phyloP scores from a whole-genome alignment of 31 red algal species.

The Odonthalia washingtoniensis region DNA sequence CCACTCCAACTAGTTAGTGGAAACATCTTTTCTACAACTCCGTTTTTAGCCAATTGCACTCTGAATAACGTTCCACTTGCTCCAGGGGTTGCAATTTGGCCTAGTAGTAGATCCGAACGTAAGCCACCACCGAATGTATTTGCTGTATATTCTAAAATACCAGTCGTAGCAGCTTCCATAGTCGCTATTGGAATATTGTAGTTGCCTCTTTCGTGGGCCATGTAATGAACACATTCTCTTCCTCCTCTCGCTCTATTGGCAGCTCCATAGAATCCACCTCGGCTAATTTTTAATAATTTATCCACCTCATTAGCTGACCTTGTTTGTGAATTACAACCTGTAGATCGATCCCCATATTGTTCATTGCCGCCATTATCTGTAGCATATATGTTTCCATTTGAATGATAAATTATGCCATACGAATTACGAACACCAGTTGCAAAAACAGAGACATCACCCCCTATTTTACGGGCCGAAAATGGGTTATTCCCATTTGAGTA shows the following conservation, averaged over 20 bases:
- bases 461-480: conserved; percentile 40
- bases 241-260: conserved; percentile 57
- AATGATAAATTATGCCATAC: conserved; percentile 54
- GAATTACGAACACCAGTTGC: conserved; percentile 65
- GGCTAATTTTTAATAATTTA: conserved; percentile 45
- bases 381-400: conserved; percentile 59
- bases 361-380: conserved; percentile 72
- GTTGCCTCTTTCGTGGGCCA: conserved; percentile 1
- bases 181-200: conserved; percentile 47
- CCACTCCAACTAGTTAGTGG: conserved; percentile 36
- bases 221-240: not conserved
- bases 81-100: conserved; percentile 52
- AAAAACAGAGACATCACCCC: conserved; percentile 56
- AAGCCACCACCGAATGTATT: conserved; percentile 74
- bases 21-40: conserved; percentile 27
- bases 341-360: conserved; percentile 49
- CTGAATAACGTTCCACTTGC: conserved; percentile 42
- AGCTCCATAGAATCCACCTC: conserved; percentile 62
- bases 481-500: conserved; percentile 58
- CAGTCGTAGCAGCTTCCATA: conserved; percentile 58
- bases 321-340: conserved; percentile 37
- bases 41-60: conserved; percentile 39
- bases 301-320: conserved; percentile 24
- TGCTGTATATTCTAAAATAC: conserved; percentile 66
- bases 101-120: conserved; percentile 61